These are phyloP conservation scores for Amanita rubescens DNA, from an alignment of 768 basidiomycete species.

Conservation along the genomic window DNA sequence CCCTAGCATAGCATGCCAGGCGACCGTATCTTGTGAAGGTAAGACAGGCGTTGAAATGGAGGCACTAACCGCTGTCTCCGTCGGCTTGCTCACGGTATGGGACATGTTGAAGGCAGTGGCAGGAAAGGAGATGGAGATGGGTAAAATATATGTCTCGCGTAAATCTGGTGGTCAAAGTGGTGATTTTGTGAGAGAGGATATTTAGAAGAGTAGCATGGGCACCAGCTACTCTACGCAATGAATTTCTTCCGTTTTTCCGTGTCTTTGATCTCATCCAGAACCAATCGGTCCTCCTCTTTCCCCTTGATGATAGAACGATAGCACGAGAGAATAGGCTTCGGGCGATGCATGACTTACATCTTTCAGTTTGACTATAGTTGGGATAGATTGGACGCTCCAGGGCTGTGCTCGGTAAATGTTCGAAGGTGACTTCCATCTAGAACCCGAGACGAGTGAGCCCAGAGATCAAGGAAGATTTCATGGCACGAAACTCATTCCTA, in stretches of 20 bases:
- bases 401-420: slow-evolving; percentile 57
- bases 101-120: slow-evolving; percentile 92
- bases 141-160: slow-evolving; percentile 51
- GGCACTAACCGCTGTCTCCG: slow-evolving; percentile 76
- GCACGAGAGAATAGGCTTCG: not conserved
- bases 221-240: slow-evolving; percentile 12
- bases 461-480: not conserved
- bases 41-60: slow-evolving; percentile 94
- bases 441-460: not conserved
- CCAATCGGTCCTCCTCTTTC: slow-evolving; percentile 33
- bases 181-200: slow-evolving; percentile 37
- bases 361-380: slow-evolving; percentile 56
- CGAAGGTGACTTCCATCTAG: slow-evolving; percentile 60
- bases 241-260: slow-evolving; percentile 21
- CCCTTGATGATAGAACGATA: slow-evolving; percentile 22
- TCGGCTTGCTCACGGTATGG: slow-evolving; percentile 79
- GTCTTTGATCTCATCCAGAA: slow-evolving; percentile 30
- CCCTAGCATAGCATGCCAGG: slow-evolving; percentile 54
- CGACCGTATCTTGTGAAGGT: slow-evolving; percentile 68
- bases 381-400: slow-evolving; percentile 53
- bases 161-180: slow-evolving; percentile 76
- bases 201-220: not conserved
- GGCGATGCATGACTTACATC: slow-evolving; percentile 36
- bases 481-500: slow-evolving; percentile 45
- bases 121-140: slow-evolving; percentile 80